Conservation (phyloP, 2,329 filamentous ascomycete genomes). For the Fusarium sp. region DNA sequence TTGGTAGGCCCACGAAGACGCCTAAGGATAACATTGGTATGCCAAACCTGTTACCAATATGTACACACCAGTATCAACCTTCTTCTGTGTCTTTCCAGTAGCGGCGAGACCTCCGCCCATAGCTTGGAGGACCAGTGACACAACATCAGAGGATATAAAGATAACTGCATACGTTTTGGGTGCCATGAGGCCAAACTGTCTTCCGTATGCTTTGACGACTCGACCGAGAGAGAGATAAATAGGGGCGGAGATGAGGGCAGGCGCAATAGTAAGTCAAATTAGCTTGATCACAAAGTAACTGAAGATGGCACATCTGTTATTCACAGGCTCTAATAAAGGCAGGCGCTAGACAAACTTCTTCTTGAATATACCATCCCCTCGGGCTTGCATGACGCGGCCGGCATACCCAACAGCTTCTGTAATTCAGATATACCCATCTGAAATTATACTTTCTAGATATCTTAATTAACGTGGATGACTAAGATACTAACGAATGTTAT, state of each 20-base stretch:
- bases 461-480: no score
- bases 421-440: no score
- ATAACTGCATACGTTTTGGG: slow-evolving; percentile 32
- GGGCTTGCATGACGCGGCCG: slow-evolving; percentile 13
- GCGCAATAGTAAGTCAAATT: slow-evolving; percentile 45
- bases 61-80: slow-evolving; percentile 36
- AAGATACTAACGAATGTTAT: no score
- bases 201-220: slow-evolving; percentile 42
- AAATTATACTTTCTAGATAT: no score
- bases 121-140: slow-evolving; percentile 36
- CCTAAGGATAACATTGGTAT: slow-evolving; percentile 32
- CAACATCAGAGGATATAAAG: slow-evolving; percentile 36
- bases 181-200: slow-evolving; percentile 26
- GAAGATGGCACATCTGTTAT: background rate
- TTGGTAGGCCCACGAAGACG: slow-evolving; percentile 14
- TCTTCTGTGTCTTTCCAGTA: slow-evolving; percentile 4
- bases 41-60: slow-evolving; percentile 40
- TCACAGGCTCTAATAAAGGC: background rate
- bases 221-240: slow-evolving; percentile 47
- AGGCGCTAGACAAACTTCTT: background rate
- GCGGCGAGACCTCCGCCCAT: slow-evolving; percentile 37
- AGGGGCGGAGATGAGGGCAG: slow-evolving; percentile 44
- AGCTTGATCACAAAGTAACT: slow-evolving; percentile 36
- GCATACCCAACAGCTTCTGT: slow-evolving; percentile 42
- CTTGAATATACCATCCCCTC: slow-evolving; percentile 2